These are phyloP conservation scores for Triticum turgidum DNA, from an alignment of 176 grass and related monocot genomes.

Conservation along the genomic window DNA sequence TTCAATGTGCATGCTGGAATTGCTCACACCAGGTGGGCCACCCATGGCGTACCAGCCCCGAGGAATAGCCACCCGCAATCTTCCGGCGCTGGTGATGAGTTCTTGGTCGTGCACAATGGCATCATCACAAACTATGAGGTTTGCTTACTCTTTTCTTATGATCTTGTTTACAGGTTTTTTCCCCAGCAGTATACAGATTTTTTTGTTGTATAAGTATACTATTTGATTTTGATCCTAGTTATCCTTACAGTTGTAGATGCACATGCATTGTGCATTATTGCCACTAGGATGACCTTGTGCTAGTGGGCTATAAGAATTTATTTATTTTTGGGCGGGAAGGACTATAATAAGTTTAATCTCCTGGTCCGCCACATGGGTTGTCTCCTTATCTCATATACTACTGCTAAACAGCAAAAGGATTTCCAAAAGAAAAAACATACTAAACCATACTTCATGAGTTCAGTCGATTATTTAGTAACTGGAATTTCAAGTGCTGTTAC, in stretches of 20 bases:
- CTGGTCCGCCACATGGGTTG: conserved; percentile 28
- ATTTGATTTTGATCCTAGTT: background rate
- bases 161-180: background rate
- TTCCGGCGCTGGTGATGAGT: conserved; percentile 77
- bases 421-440: background rate
- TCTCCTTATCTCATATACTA: conserved; percentile 21
- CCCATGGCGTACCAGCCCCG: conserved; percentile 79
- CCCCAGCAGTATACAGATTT: background rate
- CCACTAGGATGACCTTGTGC: conserved; percentile 19
- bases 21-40: conserved; percentile 96
- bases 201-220: background rate
- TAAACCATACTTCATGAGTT: background rate
- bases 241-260: conserved; percentile 22
- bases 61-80: conserved; percentile 98
- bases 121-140: conserved; percentile 99
- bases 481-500: background rate
- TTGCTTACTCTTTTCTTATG: conserved; percentile 1
- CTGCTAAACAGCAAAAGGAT: background rate
- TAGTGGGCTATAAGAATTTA: background rate
- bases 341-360: conserved; percentile 12
- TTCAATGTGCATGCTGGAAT: conserved; percentile 88
- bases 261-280: conserved; percentile 35
- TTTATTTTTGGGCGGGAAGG: background rate
- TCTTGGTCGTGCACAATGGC: conserved; percentile 98
- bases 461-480: background rate